Evolutionary conservation across 139 green algal genomes (phyloP), one percentile per base, ranked within the genome.

Genomic region (Desmodesmus armatus): DNA sequence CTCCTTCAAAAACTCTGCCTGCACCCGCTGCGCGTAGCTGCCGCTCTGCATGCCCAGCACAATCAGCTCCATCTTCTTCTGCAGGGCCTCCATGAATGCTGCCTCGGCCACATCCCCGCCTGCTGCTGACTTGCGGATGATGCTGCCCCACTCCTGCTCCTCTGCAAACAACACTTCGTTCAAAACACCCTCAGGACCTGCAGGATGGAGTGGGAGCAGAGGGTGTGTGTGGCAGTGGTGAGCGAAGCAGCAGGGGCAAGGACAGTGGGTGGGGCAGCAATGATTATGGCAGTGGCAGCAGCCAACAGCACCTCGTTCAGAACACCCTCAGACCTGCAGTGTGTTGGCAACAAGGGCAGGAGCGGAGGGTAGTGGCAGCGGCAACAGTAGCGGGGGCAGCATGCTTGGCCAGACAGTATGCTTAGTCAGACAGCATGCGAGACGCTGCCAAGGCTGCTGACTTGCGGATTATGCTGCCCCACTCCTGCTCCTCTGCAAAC

Each of bases 1-100:
- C 83, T 98, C 95, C 66, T 97, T 97, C 51, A 98, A 51, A 71
- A 94, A 96, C 87, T 97, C 94, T 33, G 93, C 94, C 87, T 97
- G 94, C 47, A 98, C 93, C 0, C 94, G 84, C 88, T 84, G 93
- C 23, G 93, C 90, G 82, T 98, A 97, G 17, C 87, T 94, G 27
- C 96, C 96, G 53, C 87, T 95, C 43, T 90, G 85, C 83, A 98
- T 88, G 17, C 89, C 89, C 83, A 98, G 91, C 62, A 98, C 94
- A 37, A 93, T 91, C 0, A 35, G 66, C 88, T 98, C 96, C 96
- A 98, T 98, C 31, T 93, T 92, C 78, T 86, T 86, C 89, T 97
- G 94, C 88, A 98, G 89, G 23, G 90, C 91, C 83, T 94, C 92
- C 84, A 92, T 91, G 71, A 97, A 94, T 0, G 91, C 82, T 23